Percentiles rank a stretch among this genome's conserved stretches.
Conservation (phyloP, 257 asterid species). For the Nicotiana benthamiana region DNA sequence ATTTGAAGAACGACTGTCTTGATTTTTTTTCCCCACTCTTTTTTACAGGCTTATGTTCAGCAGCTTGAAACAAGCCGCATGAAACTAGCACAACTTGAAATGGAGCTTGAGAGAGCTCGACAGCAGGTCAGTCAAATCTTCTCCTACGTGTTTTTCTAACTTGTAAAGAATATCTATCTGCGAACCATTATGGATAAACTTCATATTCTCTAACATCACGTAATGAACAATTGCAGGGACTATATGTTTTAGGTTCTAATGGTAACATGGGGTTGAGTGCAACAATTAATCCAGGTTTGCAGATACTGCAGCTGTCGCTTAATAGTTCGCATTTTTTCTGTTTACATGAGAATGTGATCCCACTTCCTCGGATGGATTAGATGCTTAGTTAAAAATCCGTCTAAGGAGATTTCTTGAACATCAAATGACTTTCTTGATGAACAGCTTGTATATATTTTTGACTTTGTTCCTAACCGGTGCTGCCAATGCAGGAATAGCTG, state of each 20-base stretch:
- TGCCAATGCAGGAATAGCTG: constrained; percentile 42
- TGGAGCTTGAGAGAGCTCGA: constrained; percentile 71
- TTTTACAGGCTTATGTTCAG: constrained; percentile 76
- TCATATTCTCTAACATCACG: not conserved
- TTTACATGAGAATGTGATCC: too few species aligned
- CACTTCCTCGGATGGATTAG: not conserved
- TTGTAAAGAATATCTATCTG: not conserved
- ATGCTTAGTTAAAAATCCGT: too few species aligned
- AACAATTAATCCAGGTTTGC: constrained; percentile 48
- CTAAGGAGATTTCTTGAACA: not conserved
- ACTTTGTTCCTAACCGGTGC: not conserved
- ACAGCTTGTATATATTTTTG: not conserved
- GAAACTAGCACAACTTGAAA: constrained; percentile 84
- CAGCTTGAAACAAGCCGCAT: constrained; percentile 73
- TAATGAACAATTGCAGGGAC: constrained; percentile 37
- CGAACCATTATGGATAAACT: not conserved
- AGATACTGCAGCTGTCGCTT: not conserved
- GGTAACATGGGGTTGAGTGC: constrained; percentile 45
- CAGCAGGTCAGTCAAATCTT: constrained; percentile 41
- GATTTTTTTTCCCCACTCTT: not conserved
- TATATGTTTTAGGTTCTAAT: constrained; percentile 42
- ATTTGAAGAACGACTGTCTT: not conserved
- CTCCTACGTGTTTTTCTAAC: not conserved
- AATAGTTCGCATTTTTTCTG: not conserved
- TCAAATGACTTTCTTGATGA: not conserved